Evolutionary conservation across 148 eudicot genomes (phyloP).

Genomic region (Rhododendron henanense): DNA sequence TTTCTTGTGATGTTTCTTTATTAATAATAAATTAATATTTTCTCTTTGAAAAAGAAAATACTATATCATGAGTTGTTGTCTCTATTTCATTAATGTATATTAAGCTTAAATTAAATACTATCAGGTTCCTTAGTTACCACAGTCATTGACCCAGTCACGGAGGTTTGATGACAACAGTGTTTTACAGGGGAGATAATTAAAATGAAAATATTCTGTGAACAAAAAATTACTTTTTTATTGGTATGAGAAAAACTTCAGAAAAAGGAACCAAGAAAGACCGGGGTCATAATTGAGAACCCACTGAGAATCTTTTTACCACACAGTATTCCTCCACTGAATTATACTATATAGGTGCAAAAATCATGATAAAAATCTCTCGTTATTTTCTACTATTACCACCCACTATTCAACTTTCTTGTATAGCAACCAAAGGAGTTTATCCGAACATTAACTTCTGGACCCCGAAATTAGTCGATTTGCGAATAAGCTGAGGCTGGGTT

Average conservation of each 20-base stretch:
- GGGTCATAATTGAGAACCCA: background rate
- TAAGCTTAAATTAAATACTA: background rate
- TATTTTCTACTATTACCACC: background rate
- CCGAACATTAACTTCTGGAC: too few relatives aligned
- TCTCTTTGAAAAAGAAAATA: too few relatives aligned
- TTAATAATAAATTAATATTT: background rate
- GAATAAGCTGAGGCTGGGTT: too few relatives aligned
- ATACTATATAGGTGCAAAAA: conserved; percentile 8
- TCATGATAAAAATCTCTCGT: background rate
- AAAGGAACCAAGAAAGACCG: background rate
- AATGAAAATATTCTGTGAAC: background rate
- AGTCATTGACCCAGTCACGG: background rate
- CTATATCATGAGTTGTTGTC: background rate
- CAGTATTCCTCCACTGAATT: conserved; percentile 5
- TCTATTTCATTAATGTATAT: background rate
- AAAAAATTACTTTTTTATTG: background rate
- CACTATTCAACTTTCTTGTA: background rate
- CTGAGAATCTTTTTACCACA: background rate
- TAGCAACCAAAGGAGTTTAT: background rate
- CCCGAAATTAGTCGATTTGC: too few relatives aligned
- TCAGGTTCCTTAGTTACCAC: background rate
- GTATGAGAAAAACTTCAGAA: background rate
- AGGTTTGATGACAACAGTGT: background rate
- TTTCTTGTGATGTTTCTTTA: background rate
- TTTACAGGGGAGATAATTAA: background rate